These are phyloP conservation scores for Epichloe amarillans DNA, from an alignment of 2,329 filamentous ascomycete species.

Conservation along the genomic window DNA sequence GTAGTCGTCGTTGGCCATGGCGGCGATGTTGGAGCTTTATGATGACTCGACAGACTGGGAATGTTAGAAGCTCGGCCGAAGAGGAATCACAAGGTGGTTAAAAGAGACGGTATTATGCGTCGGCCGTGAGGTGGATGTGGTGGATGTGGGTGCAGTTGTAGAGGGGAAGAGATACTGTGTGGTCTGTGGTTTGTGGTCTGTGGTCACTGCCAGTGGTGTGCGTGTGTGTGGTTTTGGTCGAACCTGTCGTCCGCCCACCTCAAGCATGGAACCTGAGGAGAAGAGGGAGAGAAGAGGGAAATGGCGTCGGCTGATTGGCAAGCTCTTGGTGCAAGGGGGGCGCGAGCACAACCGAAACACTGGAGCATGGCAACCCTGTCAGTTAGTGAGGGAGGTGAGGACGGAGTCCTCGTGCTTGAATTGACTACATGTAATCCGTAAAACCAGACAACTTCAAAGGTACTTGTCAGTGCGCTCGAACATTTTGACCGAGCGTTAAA, in stretches of 20 bases:
- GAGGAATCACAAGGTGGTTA: not conserved
- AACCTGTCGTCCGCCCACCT: not conserved
- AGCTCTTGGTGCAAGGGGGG: not conserved
- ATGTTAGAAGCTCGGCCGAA: not conserved
- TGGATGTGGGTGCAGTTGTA: conserved; percentile 5
- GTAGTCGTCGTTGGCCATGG: conserved; percentile 99
- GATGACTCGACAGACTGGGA: not conserved
- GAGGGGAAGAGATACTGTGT: conserved; percentile 3
- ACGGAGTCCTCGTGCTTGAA: no score
- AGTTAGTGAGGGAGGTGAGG: no score
- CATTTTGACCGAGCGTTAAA: no score
- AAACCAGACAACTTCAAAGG: no score
- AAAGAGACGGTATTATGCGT: conserved; percentile 1
- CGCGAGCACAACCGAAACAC: not conserved
- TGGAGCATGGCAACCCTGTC: no score
- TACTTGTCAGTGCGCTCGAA: no score
- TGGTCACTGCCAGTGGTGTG: not conserved
- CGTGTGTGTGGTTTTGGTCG: not conserved
- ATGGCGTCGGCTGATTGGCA: conserved; percentile 1
- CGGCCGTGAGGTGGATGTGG: conserved; percentile 1
- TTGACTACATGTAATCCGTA: no score
- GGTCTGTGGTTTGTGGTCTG: not conserved
- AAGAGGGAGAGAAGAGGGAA: not conserved
- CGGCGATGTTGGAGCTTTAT: conserved; percentile 21
- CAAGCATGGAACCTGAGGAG: not conserved